Evolutionary conservation across 2,329 filamentous ascomycete species (phyloP), one percentile per base, ranked within the genome.

Genomic region (Endocalyx cinctus): DNA sequence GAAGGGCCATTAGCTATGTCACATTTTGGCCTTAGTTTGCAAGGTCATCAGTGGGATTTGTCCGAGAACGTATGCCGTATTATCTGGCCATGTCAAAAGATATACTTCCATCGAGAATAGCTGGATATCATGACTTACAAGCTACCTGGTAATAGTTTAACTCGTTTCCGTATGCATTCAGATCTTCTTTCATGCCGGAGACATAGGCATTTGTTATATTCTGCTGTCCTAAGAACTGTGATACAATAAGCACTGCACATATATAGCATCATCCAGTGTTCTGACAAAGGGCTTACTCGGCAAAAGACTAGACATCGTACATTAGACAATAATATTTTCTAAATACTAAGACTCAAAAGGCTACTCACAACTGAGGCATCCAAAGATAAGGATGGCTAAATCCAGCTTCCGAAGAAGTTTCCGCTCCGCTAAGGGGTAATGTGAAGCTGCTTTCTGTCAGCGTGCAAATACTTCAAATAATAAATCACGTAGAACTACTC

Each of bases 141-240:
- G 20, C 20, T n/a, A 23, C 20, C 20, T 23, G 20, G 20, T 23
- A 23, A 20, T 62, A 57, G 37, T 63, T 61, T 5, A 63, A 51
- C 32, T 65, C 50, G 35, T 64, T 64, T 8, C 59, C 60, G 17
- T 60, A 50, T 25, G 64, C 46, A 5, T 31, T 41, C 14, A 65
- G 52, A 18, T 62, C 59, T 26, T 65, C 61, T 35, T 63, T 57
- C 31, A 64, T 55, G 2, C 62, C 62, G 17, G 50, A 57, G 13
- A 60, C 58, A 25, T 62, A 64, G 27, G 60, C 61, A 42, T 59
- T 59, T 39, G 49, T 58, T 30, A 57, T 56, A 15, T 58, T 57
- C 20, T 23, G 20, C 20, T 23, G 20, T 23, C 20, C 20, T 23
- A 5, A 17, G 14, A 5, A 7, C 17, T 19, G 15, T 29, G 17